Evolutionary conservation across 371 early-diverging fungal genomes (phyloP), one percentile per base, ranked within the genome.

Genomic region (Gilbertella persicaria): DNA sequence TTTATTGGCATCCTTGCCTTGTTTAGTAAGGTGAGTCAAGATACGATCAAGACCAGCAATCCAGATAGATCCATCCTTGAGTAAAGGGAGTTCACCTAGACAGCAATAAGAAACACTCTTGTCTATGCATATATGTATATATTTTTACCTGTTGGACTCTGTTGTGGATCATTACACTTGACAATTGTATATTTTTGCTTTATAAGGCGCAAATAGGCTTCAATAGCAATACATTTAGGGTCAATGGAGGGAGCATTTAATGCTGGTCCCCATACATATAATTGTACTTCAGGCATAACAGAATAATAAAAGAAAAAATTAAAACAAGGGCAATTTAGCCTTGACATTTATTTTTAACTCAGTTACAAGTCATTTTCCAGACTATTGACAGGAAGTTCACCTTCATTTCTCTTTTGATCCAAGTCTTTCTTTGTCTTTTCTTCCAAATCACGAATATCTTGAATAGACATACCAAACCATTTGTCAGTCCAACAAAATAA

Each of bases 391-490:
- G 29, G 35, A 23, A 47, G 33, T 33, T 52, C 42, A n/a, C 49
- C 63, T 29, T 58, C 21, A 47, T 66, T 62, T 66, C 66, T 61
- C 55, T 66, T 61, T 28, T 36, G 66, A 7, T 75, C 73, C 43
- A 87, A 64, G n/a, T 83, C 83, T 35, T 69, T 64, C 63, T 83
- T 83, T 8, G 86, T 83, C 40, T 81, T 66, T 50, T 67, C 85
- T 60, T 88, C 88, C 55, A 82, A 51, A 28, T 60, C 67, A 41
- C 88, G 69, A 36, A 88, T 75, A 43, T 85, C 80, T 30, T 87
- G 78, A 64, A 88, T 84, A 2, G 85, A 73, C 72, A 88, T 71
- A n/a, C 87, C 87, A 52, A 67, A 71, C 88, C 88, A 88, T 48
- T 69, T 71, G 30, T 88, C 88, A 57, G 86, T 86, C 59, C 81